Conservation (phyloP, 225 moss, liverwort and hornwort species). For the Physcomitrellopsis africana region DNA sequence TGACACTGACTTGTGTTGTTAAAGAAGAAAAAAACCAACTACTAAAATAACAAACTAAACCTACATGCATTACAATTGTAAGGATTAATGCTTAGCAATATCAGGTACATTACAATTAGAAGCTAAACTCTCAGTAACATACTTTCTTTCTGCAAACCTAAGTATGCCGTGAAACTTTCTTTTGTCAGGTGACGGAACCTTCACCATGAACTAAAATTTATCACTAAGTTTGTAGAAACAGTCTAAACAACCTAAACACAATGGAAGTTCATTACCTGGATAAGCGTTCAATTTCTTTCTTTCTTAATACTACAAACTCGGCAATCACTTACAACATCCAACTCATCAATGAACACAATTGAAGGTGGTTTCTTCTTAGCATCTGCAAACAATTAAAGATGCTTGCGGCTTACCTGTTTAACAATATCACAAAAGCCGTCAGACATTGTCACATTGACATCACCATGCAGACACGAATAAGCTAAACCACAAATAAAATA, state of each 20-base stretch:
- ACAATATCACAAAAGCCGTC: constrained; percentile 1
- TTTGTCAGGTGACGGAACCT: neutral
- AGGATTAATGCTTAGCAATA: neutral
- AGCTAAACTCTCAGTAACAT: neutral
- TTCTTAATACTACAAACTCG: constrained; percentile 96
- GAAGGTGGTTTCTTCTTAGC: constrained; percentile 87
- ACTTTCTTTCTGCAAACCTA: neutral
- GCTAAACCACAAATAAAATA: no score
- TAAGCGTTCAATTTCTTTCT: constrained; percentile 92
- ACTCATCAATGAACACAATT: constrained; percentile 91
- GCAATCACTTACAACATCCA: constrained; percentile 90
- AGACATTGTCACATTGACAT: neutral
- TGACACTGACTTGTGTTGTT: neutral
- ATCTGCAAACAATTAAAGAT: constrained; percentile 90
- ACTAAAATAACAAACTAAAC: no score
- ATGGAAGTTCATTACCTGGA: constrained; percentile 52
- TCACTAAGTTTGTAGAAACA: neutral
- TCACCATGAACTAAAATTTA: neutral
- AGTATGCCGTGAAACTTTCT: neutral
- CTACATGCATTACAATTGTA: neutral
- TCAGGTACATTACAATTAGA: neutral
- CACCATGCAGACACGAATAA: neutral
- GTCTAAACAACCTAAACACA: neutral
- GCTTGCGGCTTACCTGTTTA: constrained; percentile 80
- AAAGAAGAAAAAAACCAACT: no score